Base-by-base conservation (phyloP, 75 land plant genomes). In the Isoetes taiwanensis region DNA sequence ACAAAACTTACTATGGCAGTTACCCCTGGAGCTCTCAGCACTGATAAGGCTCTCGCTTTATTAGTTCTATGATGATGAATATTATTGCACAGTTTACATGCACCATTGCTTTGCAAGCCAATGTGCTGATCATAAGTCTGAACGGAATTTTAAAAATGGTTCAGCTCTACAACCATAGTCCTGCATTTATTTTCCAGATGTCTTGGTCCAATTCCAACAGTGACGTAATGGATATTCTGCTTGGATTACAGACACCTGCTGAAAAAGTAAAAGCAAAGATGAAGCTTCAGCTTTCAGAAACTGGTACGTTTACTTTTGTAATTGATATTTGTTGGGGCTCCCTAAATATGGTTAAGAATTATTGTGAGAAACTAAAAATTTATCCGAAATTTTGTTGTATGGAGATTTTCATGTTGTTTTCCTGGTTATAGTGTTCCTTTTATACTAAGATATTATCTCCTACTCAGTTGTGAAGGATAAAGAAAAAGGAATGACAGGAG, bases 191-290 rank as follows among this genome's bases (percentile, higher is more conserved):
- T 3, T 17, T 26, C 52, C 17, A 27, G 37, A 28, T 27, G 33
- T 56, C 32, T 64, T 63, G 29, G 38, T 32, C 39, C 39, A 37
- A 37, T 10, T 37, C 9, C 12, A 9, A 37, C 14, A n/a, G 39
- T 10, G 39, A 37, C 14, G 16, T 23, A 2, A 32, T 43, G 32
- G 12, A 62, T 14, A 2, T 55, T 33, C 41, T 63, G 58, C 16
- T 62, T 76, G 30, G n/a, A 56, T 14, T 64, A 53, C 79, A 87
- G 94, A 58, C 88, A 27, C 67, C 81, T 10, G 81, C 80, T 30
- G 89, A 87, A 62, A 83, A 75, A 67, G 82, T 87, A 11, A 87
- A 78, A 78, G 84, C 84, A 32, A 87, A 80, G 73, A 83, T 78
- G 82, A 80, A 75, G 46, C 61, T 80, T 34, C 94, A 87, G 57